Base-by-base conservation (phyloP, 768 basidiomycete species). In the Mycena galopus region DNA sequence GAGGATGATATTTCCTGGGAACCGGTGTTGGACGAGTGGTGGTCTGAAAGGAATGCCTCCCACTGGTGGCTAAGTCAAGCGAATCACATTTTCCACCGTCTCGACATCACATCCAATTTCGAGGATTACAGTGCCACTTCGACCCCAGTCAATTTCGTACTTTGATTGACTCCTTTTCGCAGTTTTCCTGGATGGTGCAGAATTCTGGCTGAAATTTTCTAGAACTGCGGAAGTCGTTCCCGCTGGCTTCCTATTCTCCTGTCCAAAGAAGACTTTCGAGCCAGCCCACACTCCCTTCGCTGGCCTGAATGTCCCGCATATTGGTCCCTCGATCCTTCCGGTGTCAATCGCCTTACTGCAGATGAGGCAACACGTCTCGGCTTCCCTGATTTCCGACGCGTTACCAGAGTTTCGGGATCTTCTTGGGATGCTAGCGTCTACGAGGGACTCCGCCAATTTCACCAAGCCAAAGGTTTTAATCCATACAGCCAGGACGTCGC, bases 51-150 rank as follows among this genome's bases (percentile, higher is more conserved):
- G n/a, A n/a, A n/a, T n/a, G n/a, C n/a, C n/a, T n/a, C n/a, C n/a
- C n/a, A n/a, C n/a, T n/a, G n/a, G n/a, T 67, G 65, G 65, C 30
- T 59, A 7, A 16, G 21, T 35, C 65, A 67, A 35, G 65, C 65
- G 12, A 67, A 67, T 25, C 30, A 58, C 19, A 27, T 67, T 11
- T 67, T 67, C 32, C 42, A 17, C 17, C 42, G 42, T 42, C 42
- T 42, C 17, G 9, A 19, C 42, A 42, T 17, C 42, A 42, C 12
- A 14, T 27, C 42, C 11, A n/a, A 59, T 35, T 35, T 47, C 25
- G 56, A 67, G 42, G 42, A 59, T 44, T 67, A 58, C 32, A 39
- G 65, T 58, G 14, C 37, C 8, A 6, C 47, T 35, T 17, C 12
- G 3, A n/a, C 23, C n/a, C 3, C 21, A 5, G 2, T 14, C 19